Conservation (phyloP, 2,329 filamentous ascomycete species). For the Leptographium wingfieldii region DNA sequence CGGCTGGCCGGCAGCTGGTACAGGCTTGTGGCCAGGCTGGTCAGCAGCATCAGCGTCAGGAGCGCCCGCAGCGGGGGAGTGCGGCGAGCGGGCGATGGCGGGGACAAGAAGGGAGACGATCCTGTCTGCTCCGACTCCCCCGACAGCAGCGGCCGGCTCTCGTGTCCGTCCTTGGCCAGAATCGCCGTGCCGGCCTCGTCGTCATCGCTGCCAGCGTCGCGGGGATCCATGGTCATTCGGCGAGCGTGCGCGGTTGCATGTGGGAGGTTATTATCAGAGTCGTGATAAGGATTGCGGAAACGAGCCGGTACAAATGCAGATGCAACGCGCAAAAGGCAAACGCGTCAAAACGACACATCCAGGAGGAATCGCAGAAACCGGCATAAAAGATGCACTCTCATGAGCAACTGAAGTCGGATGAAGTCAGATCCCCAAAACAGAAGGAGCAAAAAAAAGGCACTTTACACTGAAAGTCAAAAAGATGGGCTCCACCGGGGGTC, state of each 20-base stretch:
- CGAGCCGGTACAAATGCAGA: neutral
- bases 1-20: constrained; percentile 35
- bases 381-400: neutral
- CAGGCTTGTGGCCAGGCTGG: constrained; percentile 34
- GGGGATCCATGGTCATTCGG: neutral
- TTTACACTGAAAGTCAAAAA: neutral
- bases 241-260: neutral
- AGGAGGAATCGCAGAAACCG: neutral
- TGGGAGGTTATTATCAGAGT: neutral
- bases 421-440: too few species aligned
- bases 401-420: too few species aligned
- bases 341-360: neutral
- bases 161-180: neutral
- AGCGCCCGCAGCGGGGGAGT: constrained; percentile 16
- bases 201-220: neutral
- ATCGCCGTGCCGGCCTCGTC: neutral
- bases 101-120: neutral
- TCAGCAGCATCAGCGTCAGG: constrained; percentile 28
- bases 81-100: neutral
- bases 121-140: neutral
- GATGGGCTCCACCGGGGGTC: constrained; percentile 13
- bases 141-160: neutral
- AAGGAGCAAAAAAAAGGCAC: neutral
- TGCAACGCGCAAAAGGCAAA: neutral
- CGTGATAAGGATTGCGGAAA: neutral